A percentile compares a stretch with the other conserved stretches of the same genome.
Evolutionary conservation across 352 stramenopile species (phyloP).

Genomic region (Globisporangium cystogenes): DNA sequence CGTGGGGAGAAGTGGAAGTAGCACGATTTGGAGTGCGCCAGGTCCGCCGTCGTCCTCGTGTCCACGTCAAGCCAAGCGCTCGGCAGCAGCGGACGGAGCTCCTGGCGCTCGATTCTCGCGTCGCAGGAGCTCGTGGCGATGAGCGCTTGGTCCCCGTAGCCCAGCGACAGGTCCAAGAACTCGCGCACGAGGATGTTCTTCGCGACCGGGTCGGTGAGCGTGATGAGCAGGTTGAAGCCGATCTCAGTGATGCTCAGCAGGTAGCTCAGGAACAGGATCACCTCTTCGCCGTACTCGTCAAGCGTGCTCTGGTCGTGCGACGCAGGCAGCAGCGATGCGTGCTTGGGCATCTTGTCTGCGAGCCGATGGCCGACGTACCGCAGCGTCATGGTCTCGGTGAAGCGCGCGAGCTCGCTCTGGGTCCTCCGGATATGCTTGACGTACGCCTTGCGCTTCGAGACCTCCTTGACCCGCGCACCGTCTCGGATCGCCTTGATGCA

Average conservation of each 20-base stretch:
- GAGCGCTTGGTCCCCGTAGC: conserved; percentile 42
- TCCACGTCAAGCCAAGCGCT: conserved; percentile 59
- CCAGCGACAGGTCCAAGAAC: conserved; percentile 57
- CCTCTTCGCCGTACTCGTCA: conserved; percentile 43
- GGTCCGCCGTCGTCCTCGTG: conserved; percentile 6
- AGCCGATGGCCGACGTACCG: conserved; percentile 61
- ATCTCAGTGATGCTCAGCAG: conserved; percentile 62
- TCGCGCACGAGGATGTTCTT: conserved; percentile 64
- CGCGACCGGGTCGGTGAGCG: conserved; percentile 45
- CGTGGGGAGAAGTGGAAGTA: conserved; percentile 21
- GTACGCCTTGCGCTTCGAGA: conserved; percentile 60
- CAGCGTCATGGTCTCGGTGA: conserved; percentile 53
- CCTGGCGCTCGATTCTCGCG: conserved; percentile 54
- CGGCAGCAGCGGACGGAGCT: conserved; percentile 37
- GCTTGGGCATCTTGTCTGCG: conserved; percentile 41
- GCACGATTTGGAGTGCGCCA: conserved; percentile 26
- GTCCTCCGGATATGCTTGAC: conserved; percentile 51
- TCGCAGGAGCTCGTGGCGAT: conserved; percentile 70
- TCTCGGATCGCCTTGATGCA: conserved; percentile 50
- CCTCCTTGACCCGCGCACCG: conserved; percentile 23
- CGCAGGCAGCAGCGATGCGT: conserved; percentile 16
- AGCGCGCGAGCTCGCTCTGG: conserved; percentile 40
- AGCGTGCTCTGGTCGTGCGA: conserved; percentile 32
- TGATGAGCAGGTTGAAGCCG: conserved; percentile 60
- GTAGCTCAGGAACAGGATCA: conserved; percentile 54